Percentiles rank a stretch among this genome's conserved stretches.
Evolutionary conservation across 805 yeast genomes (phyloP).

Genomic region (Myxozyma neotropica): DNA sequence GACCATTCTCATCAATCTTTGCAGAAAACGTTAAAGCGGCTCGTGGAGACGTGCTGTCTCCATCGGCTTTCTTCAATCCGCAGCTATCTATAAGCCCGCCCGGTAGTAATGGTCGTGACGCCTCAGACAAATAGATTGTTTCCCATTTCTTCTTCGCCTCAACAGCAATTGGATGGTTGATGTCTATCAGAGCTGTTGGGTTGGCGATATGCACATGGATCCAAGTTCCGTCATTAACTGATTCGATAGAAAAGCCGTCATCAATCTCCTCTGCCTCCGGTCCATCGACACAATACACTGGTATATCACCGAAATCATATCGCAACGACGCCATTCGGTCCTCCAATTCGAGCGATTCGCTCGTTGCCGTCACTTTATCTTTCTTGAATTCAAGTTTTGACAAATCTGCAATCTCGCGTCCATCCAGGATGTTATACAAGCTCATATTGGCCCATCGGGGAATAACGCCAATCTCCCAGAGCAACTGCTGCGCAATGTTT

Average conservation of each 20-base stretch:
- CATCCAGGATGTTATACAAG: slow-evolving; percentile 1
- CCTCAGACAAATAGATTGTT: slow-evolving; percentile 75
- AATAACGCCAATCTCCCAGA: slow-evolving; percentile 34
- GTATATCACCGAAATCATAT: slow-evolving; percentile 42
- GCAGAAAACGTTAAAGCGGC: slow-evolving; percentile 54
- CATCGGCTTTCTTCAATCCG: slow-evolving; percentile 10
- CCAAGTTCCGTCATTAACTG: slow-evolving; percentile 40
- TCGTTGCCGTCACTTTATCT: neutral
- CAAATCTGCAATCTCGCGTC: slow-evolving; percentile 6
- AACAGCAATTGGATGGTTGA: slow-evolving; percentile 46
- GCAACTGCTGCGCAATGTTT: slow-evolving; percentile 14
- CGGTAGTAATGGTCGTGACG: slow-evolving; percentile 72
- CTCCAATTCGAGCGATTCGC: neutral
- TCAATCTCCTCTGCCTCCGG: slow-evolving; percentile 85
- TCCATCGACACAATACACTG: slow-evolving; percentile 82
- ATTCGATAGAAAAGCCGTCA: slow-evolving; percentile 77
- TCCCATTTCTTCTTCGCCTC: slow-evolving; percentile 63
- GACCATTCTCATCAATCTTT: slow-evolving; percentile 38
- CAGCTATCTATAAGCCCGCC: neutral
- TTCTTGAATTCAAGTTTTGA: neutral
- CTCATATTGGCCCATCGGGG: slow-evolving; percentile 30
- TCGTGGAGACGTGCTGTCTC: slow-evolving; percentile 36
- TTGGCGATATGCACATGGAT: slow-evolving; percentile 82
- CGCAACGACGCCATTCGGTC: slow-evolving; percentile 23
- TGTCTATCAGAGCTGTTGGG: slow-evolving; percentile 68